phyloP scores from a whole-genome alignment of 495 filamentous ascomycete genomes.

The Clohesyomyces aquaticus region DNA sequence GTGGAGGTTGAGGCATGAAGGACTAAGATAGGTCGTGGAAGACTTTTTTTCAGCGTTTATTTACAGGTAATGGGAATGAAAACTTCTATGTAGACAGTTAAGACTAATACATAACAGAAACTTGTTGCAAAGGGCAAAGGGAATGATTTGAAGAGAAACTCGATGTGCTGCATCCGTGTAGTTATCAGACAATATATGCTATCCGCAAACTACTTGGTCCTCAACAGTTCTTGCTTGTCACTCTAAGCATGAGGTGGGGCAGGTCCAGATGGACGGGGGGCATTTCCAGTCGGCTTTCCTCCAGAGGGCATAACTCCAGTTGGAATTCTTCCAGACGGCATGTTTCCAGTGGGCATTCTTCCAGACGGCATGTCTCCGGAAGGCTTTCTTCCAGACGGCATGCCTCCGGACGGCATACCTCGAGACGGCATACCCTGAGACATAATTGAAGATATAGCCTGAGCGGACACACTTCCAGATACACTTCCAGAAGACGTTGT shows the following conservation, averaged over 20 bases:
- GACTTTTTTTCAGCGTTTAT: not conserved
- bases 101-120: not conserved
- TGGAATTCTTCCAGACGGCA: not conserved
- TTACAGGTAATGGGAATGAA: not conserved
- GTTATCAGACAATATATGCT: not conserved
- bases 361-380: constrained; percentile 6
- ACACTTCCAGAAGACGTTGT: no score
- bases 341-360: not conserved
- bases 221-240: not conserved
- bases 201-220: not conserved
- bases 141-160: not conserved
- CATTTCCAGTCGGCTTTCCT: no score
- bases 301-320: not conserved
- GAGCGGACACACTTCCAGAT: no score
- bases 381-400: not conserved
- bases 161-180: not conserved
- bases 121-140: not conserved
- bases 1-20: not conserved
- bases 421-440: constrained; percentile 4
- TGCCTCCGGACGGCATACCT: constrained; percentile 2
- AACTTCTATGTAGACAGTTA: not conserved
- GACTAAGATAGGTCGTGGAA: not conserved
- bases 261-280: not conserved
- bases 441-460: no score
- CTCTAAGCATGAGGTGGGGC: not conserved